These are phyloP conservation scores for Aristolochia contorta DNA, from an alignment of 164 flowering plant genomes.

Conservation along the genomic window DNA sequence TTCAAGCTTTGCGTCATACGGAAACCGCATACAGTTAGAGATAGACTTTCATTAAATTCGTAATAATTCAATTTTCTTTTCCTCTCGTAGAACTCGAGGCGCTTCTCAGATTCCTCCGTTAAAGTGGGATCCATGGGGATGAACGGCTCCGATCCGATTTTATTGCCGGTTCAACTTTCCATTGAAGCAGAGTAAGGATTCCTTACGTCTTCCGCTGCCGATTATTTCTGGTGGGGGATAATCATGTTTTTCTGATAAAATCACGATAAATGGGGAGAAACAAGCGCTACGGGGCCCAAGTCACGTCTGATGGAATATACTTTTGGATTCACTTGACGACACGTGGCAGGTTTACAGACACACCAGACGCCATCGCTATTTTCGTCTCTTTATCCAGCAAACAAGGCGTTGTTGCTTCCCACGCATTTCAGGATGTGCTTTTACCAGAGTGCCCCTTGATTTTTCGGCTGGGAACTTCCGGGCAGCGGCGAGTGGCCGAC, in stretches of 20 bases:
- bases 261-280: background rate
- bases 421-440: too few relatives aligned
- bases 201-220: background rate
- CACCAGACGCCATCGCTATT: background rate
- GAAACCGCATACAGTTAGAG: too few relatives aligned
- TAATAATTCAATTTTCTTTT: too few relatives aligned
- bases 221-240: background rate
- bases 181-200: background rate
- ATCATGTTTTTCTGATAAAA: background rate
- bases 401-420: background rate
- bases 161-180: too few relatives aligned
- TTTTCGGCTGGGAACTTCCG: too few relatives aligned
- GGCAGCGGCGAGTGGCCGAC: too few relatives aligned
- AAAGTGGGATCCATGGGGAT: background rate
- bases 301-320: background rate
- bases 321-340: background rate
- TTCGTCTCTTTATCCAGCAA: background rate
- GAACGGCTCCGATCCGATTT: background rate
- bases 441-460: too few relatives aligned
- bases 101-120: background rate
- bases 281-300: background rate
- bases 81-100: background rate
- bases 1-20: too few relatives aligned
- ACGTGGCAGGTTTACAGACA: conserved; percentile 1
- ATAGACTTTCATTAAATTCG: too few relatives aligned